phyloP scores from a whole-genome alignment of 2,329 filamentous ascomycete genomes.

The Clonostachys sp. region DNA sequence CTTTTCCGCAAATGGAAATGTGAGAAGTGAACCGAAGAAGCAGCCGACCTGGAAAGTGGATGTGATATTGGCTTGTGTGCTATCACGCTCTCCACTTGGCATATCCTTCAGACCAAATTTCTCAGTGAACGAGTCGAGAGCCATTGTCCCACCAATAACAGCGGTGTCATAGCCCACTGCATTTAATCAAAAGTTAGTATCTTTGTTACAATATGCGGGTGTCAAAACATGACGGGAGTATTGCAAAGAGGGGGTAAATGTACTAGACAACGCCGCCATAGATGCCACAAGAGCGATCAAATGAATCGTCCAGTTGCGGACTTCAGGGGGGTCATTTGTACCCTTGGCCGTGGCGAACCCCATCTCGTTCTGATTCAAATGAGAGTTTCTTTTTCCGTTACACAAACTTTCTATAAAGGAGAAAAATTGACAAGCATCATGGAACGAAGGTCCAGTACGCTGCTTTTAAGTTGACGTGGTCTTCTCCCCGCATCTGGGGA shows the following conservation, averaged over 20 bases:
- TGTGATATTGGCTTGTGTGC: constrained; percentile 14
- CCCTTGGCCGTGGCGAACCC: constrained; percentile 28
- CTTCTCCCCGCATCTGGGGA: no score
- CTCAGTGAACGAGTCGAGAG: constrained; percentile 9
- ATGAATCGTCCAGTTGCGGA: constrained; percentile 25
- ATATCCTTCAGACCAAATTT: constrained; percentile 11
- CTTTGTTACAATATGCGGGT: not conserved
- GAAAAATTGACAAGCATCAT: no score
- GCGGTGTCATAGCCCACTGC: constrained; percentile 5
- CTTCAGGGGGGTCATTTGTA: constrained; percentile 23
- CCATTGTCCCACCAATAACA: constrained; percentile 15
- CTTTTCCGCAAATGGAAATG: constrained; percentile 30
- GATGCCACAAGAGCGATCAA: constrained; percentile 21
- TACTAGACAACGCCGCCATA: constrained; percentile 25
- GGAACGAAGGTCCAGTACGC: no score
- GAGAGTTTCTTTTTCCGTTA: not conserved
- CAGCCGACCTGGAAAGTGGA: constrained; percentile 18
- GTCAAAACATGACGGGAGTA: not conserved
- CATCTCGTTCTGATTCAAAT: constrained; percentile 1
- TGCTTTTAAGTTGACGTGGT: no score
- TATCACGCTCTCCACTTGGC: constrained; percentile 5
- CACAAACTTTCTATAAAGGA: no score
- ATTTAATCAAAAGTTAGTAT: not conserved
- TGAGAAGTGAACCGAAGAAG: constrained; percentile 17
- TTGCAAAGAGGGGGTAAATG: not conserved